phyloP scores from a whole-genome alignment of 768 basidiomycete genomes.

The Mycena latifolia region DNA sequence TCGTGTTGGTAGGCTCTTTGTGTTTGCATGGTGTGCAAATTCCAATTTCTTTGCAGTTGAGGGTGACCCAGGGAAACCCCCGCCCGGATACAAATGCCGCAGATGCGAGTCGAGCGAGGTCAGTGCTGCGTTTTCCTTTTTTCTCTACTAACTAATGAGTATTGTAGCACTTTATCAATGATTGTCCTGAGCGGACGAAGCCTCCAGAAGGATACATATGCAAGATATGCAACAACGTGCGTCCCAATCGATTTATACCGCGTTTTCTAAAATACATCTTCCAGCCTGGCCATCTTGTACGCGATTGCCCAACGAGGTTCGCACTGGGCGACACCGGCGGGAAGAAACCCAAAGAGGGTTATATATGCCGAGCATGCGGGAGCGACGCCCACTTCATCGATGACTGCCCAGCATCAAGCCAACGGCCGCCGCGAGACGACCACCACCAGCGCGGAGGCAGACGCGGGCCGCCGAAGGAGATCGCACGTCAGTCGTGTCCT shows the following conservation, averaged over 20 bases:
- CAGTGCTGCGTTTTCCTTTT: slow-evolving; percentile 33
- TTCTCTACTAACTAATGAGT: slow-evolving; percentile 23
- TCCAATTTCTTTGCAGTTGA: slow-evolving; percentile 36
- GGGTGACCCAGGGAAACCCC: slow-evolving; percentile 68
- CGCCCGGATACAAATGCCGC: slow-evolving; percentile 81
- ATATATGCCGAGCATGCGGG: slow-evolving; percentile 93
- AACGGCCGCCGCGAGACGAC: slow-evolving; percentile 52
- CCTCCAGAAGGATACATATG: slow-evolving; percentile 91
- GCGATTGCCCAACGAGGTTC: slow-evolving; percentile 88
- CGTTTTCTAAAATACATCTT: slow-evolving; percentile 6
- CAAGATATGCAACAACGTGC: slow-evolving; percentile 82
- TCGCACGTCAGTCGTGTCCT: slow-evolving; percentile 69
- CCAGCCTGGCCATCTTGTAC: slow-evolving; percentile 86
- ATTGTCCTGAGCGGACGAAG: slow-evolving; percentile 79
- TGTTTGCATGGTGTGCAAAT: slow-evolving; percentile 13
- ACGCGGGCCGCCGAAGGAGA: slow-evolving; percentile 79
- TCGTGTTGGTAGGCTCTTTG: slow-evolving; percentile 59
- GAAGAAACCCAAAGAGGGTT: slow-evolving; percentile 85
- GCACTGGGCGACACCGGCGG: slow-evolving; percentile 87
- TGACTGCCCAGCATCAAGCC: slow-evolving; percentile 84
- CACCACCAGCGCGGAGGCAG: slow-evolving; percentile 53
- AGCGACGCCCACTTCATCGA: slow-evolving; percentile 88
- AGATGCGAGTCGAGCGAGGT: slow-evolving; percentile 85
- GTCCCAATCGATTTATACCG: slow-evolving; percentile 32
- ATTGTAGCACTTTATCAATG: slow-evolving; percentile 77